phyloP scores from a whole-genome alignment of 2,329 filamentous ascomycete genomes.

The Alternaria atra region DNA sequence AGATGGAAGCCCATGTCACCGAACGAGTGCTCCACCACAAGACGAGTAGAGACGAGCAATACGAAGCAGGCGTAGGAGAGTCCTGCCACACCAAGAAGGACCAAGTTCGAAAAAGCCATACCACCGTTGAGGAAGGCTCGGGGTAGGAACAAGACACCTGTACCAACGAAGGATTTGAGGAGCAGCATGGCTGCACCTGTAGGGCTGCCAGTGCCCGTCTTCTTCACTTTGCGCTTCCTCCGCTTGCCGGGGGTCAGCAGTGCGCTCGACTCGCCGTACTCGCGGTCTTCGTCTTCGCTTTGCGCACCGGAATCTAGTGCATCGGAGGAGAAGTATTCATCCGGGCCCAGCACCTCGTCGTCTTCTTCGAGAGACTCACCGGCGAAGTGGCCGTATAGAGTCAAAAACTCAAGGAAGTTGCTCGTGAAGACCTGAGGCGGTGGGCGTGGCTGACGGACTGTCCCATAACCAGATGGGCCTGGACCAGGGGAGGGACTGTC shows the following conservation, averaged over 20 bases:
- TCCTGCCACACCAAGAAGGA: slow-evolving; percentile 83
- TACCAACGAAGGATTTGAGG: slow-evolving; percentile 97
- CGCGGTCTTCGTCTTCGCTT: slow-evolving; percentile 68
- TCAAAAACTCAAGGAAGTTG: slow-evolving; percentile 95
- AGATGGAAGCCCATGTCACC: slow-evolving; percentile 94
- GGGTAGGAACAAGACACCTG: slow-evolving; percentile 91
- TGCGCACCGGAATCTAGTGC: slow-evolving; percentile 66
- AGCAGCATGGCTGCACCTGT: slow-evolving; percentile 83
- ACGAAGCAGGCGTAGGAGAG: slow-evolving; percentile 99
- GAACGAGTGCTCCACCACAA: slow-evolving; percentile 91
- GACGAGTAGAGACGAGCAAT: slow-evolving; percentile 83
- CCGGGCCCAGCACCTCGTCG: slow-evolving; percentile 84
- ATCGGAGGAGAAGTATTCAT: slow-evolving; percentile 91
- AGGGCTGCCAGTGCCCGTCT: slow-evolving; percentile 78
- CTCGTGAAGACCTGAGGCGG: slow-evolving; percentile 69
- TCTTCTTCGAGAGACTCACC: slow-evolving; percentile 97
- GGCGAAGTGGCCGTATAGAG: slow-evolving; percentile 95
- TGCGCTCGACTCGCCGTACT: slow-evolving; percentile 87
- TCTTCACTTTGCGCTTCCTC: slow-evolving; percentile 79
- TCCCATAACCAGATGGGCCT: slow-evolving; percentile 56
- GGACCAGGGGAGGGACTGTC: slow-evolving; percentile 65
- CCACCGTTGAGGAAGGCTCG: slow-evolving; percentile 94
- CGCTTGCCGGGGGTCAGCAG: slow-evolving; percentile 75
- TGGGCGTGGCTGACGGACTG: slow-evolving; percentile 32
- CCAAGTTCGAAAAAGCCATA: slow-evolving; percentile 94